Evolutionary conservation across 2,329 filamentous ascomycete genomes (phyloP), one percentile per base, ranked within the genome.

Genomic region (Scedosporium minutisporum): DNA sequence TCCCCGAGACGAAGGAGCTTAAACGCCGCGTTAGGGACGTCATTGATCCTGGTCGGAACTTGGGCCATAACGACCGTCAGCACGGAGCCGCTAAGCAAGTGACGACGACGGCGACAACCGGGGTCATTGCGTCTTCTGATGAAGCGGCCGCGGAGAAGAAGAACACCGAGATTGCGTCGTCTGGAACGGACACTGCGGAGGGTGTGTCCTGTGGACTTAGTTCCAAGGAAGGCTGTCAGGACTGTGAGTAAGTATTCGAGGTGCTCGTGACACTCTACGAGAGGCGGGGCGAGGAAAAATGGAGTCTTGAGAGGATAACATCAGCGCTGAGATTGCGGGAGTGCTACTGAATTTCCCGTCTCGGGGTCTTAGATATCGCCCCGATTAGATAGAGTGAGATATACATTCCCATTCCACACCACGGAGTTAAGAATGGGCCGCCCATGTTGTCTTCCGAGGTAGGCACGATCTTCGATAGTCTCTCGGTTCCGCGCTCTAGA

Each of bases 1-100:
- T 99, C 75, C 95, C 93, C 65, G 92, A 97, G 77, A 92, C 90
- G 2, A 96, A 97, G 75, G 87, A 93, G 67, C 81, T 97, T 53
- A 97, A 97, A 77, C 86, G 91, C 64, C 82, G 87, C 16, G 85
- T 97, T 4, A 80, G 93, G 63, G 90, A 97, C 76, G 81, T 90
- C 60, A 87, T 97, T 68, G 87, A 95, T 69, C 93, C 93, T 0
- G 80, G 78, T 1, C 82, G 89, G 65, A 83, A 93, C 70, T 77
- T 97, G 61, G 93, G 93, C 0, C 93, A 97, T 75, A 87, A 91
- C 25, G 89, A 93, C 73, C 79, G 84, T 62, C 73, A 81, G 61
- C 71, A 79, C 58, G 64, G 62, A 21, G 63, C 61, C 44, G 57
- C 65, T 38, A 38, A 38, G 33, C 10, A 38, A 7, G 64, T 44